Evolutionary conservation across 2,329 filamentous ascomycete genomes (phyloP), one percentile per base, ranked within the genome.

Genomic region (Alternaria panax): DNA sequence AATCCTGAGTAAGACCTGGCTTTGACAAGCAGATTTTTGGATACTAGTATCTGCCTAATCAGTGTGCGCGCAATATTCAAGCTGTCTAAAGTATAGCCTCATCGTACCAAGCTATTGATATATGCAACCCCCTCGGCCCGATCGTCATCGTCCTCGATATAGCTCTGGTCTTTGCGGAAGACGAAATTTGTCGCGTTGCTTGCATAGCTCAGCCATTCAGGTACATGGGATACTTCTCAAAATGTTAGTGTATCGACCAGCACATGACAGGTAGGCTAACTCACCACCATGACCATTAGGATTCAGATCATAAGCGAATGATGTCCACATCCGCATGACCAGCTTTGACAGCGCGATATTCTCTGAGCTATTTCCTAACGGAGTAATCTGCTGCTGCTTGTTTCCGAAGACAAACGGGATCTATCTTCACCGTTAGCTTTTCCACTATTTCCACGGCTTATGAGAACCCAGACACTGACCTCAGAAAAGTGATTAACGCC

Each of bases 331-430:
- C 20, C 72, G 60, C 47, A 68, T 72, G 4, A 75, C 68, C 0
- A 71, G 45, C 6, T 65, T 57, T 0, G 70, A 73, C n/a, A 73
- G 57, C 12, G 48, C 54, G 2, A 69, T 28, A 7, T 73, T 70
- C 27, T 59, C 69, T 1, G 66, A 50, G 22, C 54, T 66, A 5
- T 72, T 72, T 0, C 72, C 72, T 14, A 74, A 52, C 0, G 70
- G 72, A 1, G 72, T 74, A 7, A 74, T 64, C 6, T 60, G 62
- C 45, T 73, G 72, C 24, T 70, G 47, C 0, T 64, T 64, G 14
- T 74, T 74, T 6, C 72, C 72, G 46, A 75, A 75, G 0, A 73
- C 69, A 12, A 72, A 75, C 0, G 72, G 72, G 2, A 75, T 75
- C 69, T 74, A 34, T 5, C 2, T 2, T 14, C 11, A 5, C 14